Conservation (phyloP, 75 land plant genomes). For the Gnetum montanum region DNA sequence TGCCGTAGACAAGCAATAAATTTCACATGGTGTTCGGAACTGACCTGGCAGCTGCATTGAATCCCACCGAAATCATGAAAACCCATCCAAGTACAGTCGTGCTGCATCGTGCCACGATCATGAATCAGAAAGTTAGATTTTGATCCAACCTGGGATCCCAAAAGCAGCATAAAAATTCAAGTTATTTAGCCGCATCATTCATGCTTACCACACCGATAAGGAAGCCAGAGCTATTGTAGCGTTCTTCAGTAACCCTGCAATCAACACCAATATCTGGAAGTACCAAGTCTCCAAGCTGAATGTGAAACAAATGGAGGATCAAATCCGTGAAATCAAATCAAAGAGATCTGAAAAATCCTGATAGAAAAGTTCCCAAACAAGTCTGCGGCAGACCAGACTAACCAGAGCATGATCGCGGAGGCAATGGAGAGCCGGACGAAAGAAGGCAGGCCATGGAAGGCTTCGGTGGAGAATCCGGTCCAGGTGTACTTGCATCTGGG, state of each 20-base stretch:
- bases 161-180: too few relatives aligned
- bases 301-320: not conserved
- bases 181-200: too few relatives aligned
- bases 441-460: slow-evolving; percentile 29
- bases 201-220: slow-evolving; percentile 47
- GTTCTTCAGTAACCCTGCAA: slow-evolving; percentile 38
- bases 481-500: slow-evolving; percentile 31
- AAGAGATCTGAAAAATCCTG: not conserved
- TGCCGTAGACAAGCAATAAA: too few relatives aligned
- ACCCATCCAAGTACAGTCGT: slow-evolving; percentile 32
- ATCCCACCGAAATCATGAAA: slow-evolving; percentile 67
- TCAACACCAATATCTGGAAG: slow-evolving; percentile 38
- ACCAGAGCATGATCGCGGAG: slow-evolving; percentile 67
- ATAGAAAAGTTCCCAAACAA: not conserved
- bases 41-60: slow-evolving; percentile 73
- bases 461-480: slow-evolving; percentile 31
- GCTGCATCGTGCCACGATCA: too few relatives aligned
- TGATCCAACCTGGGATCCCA: too few relatives aligned
- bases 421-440: slow-evolving; percentile 40
- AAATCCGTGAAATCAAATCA: not conserved
- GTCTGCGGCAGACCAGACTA: not conserved
- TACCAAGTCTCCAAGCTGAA: slow-evolving; percentile 61
- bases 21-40: too few relatives aligned
- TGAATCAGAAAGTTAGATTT: too few relatives aligned
- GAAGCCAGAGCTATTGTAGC: slow-evolving; percentile 41